Conservation (phyloP, 495 filamentous ascomycete genomes). For the Aspergillus asperescens region DNA sequence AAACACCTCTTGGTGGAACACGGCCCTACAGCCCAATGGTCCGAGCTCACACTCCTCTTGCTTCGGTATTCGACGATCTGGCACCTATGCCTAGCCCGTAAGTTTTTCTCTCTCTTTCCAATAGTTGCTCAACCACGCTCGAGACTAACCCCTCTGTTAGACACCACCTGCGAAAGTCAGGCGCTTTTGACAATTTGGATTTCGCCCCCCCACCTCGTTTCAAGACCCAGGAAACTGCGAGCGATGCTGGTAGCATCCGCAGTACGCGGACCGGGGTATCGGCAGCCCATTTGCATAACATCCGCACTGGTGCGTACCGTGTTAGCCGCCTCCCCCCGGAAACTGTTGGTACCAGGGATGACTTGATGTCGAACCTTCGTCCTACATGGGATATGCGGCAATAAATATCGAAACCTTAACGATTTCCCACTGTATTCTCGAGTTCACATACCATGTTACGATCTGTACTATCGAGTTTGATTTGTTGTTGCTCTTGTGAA, state of each 20-base stretch:
- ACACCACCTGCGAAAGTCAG: conserved; percentile 80
- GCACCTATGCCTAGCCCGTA: conserved; percentile 82
- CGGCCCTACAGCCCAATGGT: conserved; percentile 67
- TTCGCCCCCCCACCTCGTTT: conserved; percentile 92
- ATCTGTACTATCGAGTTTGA: conserved; percentile 26
- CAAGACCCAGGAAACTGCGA: conserved; percentile 62
- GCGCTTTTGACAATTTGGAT: conserved; percentile 83
- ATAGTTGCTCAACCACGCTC: no score
- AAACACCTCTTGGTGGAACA: conserved; percentile 72
- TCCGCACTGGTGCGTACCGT: conserved; percentile 84
- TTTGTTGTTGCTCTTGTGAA: conserved; percentile 20
- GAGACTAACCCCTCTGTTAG: conserved; percentile 45
- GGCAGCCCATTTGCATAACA: conserved; percentile 60
- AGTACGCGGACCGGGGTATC: conserved; percentile 81
- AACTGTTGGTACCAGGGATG: conserved; percentile 73
- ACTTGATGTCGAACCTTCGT: conserved; percentile 63
- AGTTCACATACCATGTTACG: conserved; percentile 28
- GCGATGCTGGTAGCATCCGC: conserved; percentile 85
- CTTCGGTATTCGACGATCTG: conserved; percentile 82
- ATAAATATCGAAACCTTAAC: conserved; percentile 23
- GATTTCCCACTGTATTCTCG: conserved; percentile 32
- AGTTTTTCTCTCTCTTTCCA: conserved; percentile 39
- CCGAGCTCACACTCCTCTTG: conserved; percentile 68
- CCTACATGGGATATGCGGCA: conserved; percentile 69
- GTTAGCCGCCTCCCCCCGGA: conserved; percentile 80